Conservation (phyloP, 148 eudicot genomes). For the Heliamphora exappendiculata region DNA sequence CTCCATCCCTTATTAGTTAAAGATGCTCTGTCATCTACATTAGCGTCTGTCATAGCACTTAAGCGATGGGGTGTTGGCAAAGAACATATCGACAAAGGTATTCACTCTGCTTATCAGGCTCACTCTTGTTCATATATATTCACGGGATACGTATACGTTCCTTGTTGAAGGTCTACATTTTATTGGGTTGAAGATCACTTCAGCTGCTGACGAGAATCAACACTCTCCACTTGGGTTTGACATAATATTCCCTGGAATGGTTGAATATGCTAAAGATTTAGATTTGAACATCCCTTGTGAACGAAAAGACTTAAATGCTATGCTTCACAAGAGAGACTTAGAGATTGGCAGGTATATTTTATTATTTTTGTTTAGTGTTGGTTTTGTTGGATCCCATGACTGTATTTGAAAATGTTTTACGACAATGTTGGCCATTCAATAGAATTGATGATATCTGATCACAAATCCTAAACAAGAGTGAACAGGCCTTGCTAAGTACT, state of each 20-base stretch:
- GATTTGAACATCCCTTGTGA: conserved; percentile 41
- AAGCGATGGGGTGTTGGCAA: conserved; percentile 75
- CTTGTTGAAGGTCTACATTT: conserved; percentile 61
- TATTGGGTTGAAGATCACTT: conserved; percentile 51
- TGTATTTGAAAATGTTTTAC: background rate
- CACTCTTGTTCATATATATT: conserved; percentile 6
- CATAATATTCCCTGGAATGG: conserved; percentile 75
- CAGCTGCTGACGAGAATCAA: conserved; percentile 40
- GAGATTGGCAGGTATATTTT: conserved; percentile 52
- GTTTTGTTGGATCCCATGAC: background rate
- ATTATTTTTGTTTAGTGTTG: background rate
- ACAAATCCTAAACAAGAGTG: background rate
- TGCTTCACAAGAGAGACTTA: conserved; percentile 44
- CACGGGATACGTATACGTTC: background rate
- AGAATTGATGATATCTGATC: background rate
- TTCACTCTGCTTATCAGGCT: background rate
- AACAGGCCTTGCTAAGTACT: too few relatives aligned
- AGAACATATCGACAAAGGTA: conserved; percentile 72
- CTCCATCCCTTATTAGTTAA: conserved; percentile 44
- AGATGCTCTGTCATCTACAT: conserved; percentile 70
- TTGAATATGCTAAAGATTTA: conserved; percentile 49
- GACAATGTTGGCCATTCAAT: background rate
- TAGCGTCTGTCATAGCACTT: conserved; percentile 76
- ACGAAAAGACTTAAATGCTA: conserved; percentile 21
- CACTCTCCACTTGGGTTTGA: conserved; percentile 73